A percentile compares a stretch with the other conserved stretches of the same genome.
Conservation (phyloP, 202 grass and related monocot genomes). For the Zoysia matrella region DNA sequence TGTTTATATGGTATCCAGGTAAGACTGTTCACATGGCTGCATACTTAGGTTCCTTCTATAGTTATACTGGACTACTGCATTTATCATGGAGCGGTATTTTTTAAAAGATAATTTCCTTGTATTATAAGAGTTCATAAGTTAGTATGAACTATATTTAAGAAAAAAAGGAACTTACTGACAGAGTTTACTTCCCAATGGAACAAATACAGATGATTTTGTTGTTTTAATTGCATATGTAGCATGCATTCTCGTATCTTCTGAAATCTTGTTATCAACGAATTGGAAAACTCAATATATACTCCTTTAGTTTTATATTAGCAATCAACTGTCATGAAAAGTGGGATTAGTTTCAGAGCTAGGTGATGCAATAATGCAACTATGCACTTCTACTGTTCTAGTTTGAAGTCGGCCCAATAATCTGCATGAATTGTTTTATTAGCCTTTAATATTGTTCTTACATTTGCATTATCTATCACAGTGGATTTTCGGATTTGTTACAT, state of each 20-base stretch:
- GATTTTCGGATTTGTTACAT: slow-evolving; percentile 66
- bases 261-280: too few relatives aligned
- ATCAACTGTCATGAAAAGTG: too few relatives aligned
- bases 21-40: neutral
- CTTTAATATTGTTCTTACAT: slow-evolving; percentile 13
- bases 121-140: neutral
- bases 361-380: too few relatives aligned
- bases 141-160: neutral
- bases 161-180: too few relatives aligned
- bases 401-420: neutral
- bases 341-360: too few relatives aligned
- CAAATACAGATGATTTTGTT: too few relatives aligned
- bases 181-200: too few relatives aligned
- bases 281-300: too few relatives aligned
- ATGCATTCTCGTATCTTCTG: too few relatives aligned
- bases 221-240: too few relatives aligned
- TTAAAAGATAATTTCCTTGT: neutral
- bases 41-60: neutral
- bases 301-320: too few relatives aligned
- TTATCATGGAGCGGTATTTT: slow-evolving; percentile 6
- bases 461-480: slow-evolving; percentile 52
- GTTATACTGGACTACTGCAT: neutral
- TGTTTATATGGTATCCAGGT: slow-evolving; percentile 64
- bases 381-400: too few relatives aligned
- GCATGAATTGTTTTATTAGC: neutral